Evolutionary conservation across 768 basidiomycete species (phyloP).

Genomic region (Arthromyces matolae): DNA sequence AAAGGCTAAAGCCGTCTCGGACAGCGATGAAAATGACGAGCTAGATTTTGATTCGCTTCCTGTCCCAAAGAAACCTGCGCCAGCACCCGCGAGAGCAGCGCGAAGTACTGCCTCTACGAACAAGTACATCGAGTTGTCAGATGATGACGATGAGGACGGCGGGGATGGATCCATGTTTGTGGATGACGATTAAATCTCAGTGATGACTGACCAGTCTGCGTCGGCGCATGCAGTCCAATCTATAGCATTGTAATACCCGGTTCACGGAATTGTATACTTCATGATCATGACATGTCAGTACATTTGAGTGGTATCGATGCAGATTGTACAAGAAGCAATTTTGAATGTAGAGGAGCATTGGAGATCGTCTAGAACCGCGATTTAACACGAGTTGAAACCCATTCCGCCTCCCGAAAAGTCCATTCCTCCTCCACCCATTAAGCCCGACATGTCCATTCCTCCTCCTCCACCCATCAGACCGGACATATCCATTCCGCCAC

Average conservation of each 20-base stretch:
- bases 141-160: constrained; percentile 44
- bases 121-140: constrained; percentile 61
- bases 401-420: no score
- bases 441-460: no score
- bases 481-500: neutral
- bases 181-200: constrained; percentile 15
- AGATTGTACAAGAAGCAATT: no score
- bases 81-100: constrained; percentile 49
- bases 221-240: no score
- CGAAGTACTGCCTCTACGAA: constrained; percentile 39
- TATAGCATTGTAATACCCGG: no score
- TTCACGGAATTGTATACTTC: no score
- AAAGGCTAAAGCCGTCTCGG: constrained; percentile 34
- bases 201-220: no score
- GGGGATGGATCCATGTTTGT: constrained; percentile 49
- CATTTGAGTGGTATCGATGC: no score
- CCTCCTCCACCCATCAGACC: neutral
- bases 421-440: neutral
- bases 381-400: no score
- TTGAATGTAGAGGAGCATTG: no score
- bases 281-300: no score
- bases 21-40: constrained; percentile 44
- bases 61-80: constrained; percentile 37
- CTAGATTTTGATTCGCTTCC: constrained; percentile 41
- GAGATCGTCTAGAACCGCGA: no score